Conservation (phyloP, 148 eudicot genomes). For the Amaranthus cruentus region DNA sequence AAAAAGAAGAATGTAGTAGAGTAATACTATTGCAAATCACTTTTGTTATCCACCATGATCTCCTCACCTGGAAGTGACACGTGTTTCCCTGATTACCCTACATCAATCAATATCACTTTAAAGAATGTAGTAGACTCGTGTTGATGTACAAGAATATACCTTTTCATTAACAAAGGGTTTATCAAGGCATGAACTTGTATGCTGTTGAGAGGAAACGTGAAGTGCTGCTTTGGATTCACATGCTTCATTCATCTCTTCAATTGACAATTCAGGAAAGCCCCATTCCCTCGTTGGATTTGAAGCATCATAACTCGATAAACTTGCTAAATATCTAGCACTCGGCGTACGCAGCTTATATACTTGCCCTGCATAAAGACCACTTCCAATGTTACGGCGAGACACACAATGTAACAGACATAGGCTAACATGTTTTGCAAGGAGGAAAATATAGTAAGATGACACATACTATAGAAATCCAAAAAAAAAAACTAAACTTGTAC, state of each 20-base stretch:
- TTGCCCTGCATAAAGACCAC: constrained; percentile 47
- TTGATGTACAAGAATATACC: constrained; percentile 28
- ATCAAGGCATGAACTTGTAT: background rate
- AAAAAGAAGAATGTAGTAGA: too few species aligned
- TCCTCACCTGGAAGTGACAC: too few species aligned
- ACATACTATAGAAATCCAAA: too few species aligned
- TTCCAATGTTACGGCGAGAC: constrained; percentile 1
- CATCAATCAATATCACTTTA: too few species aligned
- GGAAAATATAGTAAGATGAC: background rate
- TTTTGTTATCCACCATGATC: too few species aligned
- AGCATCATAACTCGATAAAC: constrained; percentile 63
- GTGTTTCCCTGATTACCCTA: too few species aligned
- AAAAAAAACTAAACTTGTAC: background rate
- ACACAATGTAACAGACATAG: too few species aligned
- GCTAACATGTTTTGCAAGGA: background rate
- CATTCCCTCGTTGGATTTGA: constrained; percentile 91
- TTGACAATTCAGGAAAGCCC: constrained; percentile 73
- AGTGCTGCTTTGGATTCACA: constrained; percentile 29
- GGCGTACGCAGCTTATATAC: constrained; percentile 78
- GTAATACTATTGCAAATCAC: too few species aligned
- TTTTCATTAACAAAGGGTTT: constrained; percentile 24
- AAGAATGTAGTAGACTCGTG: too few species aligned
- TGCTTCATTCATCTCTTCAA: constrained; percentile 25
- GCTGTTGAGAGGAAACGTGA: constrained; percentile 18
- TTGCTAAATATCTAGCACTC: constrained; percentile 52